A percentile compares a stretch with the other conserved stretches of the same genome.
phyloP scores from a whole-genome alignment of 2,329 filamentous ascomycete species.

The Teratosphaeria pseudoeucalypti region DNA sequence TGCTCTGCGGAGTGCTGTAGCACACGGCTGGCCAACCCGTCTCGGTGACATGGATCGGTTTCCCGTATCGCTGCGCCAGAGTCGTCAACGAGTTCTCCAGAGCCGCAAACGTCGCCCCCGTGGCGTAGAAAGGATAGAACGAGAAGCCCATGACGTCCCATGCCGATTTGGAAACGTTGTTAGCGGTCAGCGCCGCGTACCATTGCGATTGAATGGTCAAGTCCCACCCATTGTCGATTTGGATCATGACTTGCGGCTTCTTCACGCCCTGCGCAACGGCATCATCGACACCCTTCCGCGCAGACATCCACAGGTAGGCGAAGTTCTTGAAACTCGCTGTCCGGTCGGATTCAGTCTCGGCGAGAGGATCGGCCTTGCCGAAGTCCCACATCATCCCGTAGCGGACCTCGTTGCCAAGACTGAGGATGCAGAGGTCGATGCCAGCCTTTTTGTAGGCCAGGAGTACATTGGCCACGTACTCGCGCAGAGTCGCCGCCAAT shows the following conservation, averaged over 20 bases:
- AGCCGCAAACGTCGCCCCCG: slow-evolving; percentile 19
- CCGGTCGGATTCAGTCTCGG: slow-evolving; percentile 22
- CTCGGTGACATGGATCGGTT: slow-evolving; percentile 25
- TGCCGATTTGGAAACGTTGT: slow-evolving; percentile 17
- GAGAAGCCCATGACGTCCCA: slow-evolving; percentile 19
- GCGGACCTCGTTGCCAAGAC: slow-evolving; percentile 30
- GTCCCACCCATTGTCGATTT: slow-evolving; percentile 27
- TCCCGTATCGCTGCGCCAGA: slow-evolving; percentile 20
- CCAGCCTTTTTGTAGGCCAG: slow-evolving; percentile 30
- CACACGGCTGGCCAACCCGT: slow-evolving; percentile 25
- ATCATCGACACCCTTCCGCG: slow-evolving; percentile 23
- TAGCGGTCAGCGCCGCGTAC: slow-evolving; percentile 21
- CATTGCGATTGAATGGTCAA: slow-evolving; percentile 21
- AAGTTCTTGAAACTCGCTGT: slow-evolving; percentile 26
- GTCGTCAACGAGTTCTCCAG: slow-evolving; percentile 16
- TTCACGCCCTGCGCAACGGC: slow-evolving; percentile 21
- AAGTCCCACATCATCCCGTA: slow-evolving; percentile 30
- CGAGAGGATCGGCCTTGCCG: slow-evolving; percentile 26
- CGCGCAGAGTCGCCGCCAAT: slow-evolving; percentile 21
- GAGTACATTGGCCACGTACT: slow-evolving; percentile 28
- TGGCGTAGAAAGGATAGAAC: slow-evolving; percentile 26
- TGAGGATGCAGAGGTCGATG: slow-evolving; percentile 33
- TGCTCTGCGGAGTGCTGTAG: slow-evolving; percentile 3
- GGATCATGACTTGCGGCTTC: slow-evolving; percentile 26
- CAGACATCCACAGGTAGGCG: slow-evolving; percentile 21